Base-by-base conservation (phyloP, 2,329 filamentous ascomycete species). In the Ustulina deusta region DNA sequence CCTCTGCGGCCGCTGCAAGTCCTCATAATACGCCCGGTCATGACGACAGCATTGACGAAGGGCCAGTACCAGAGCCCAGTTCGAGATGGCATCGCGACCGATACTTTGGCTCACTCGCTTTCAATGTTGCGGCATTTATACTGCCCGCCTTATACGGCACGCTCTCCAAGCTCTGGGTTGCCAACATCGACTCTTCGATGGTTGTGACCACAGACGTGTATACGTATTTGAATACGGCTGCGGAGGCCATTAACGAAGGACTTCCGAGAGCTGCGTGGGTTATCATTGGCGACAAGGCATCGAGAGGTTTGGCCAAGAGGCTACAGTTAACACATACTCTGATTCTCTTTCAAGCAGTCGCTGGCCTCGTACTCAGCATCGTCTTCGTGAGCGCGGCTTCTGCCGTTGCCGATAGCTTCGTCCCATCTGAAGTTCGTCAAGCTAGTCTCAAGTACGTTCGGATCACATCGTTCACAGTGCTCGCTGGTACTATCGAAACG, bases 211-310 rank as follows among this genome's bases (percentile, higher is more conserved):
- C 88, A 0, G 89, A 91, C 65, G 81, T 85, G 0, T 92, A 91
- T 77, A 92, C 89, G 0, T 93, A 93, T 76, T 91, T 93, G 66
- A 84, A 86, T 22, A 85, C 89, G 0, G 82, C 92, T 0, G 86
- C 85, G 1, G 89, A 93, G 74, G 89, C 92, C 0, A 78, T 93
- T 17, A 93, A 93, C 70, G 91, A 93, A 75, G 90, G 91, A 0
- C 85, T 93, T 0, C 90, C 90, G 0, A 84, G 90, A 25, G 88
- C 90, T 0, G 84, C 89, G 0, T 93, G 89, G 87, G 82, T 89
- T 6, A 84, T 91, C 64, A 92, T 93, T 64, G 90, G 89, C 7
- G 89, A 93, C 77, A 84, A 84, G 32, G 78, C 86, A 0, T 87
- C 85, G 0, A 84, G 89, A 1, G 80, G 81, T 0, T 75, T 85